Base-by-base conservation (phyloP, 1,284 basidiomycete species). In the Puccinia polysora region DNA sequence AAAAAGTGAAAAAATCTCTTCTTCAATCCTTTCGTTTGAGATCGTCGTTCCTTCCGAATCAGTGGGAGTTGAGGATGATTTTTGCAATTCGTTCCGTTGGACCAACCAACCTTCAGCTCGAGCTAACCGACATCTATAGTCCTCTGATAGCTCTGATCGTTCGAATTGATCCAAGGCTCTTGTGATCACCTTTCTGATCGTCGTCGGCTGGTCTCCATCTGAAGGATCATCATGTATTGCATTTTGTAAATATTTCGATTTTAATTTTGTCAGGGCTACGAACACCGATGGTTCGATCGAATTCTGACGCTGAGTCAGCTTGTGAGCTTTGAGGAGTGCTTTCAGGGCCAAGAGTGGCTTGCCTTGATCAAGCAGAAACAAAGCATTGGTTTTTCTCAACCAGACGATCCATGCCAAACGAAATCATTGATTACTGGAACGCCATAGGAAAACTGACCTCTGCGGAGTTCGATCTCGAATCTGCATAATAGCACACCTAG, bases 401-500 rank as follows among this genome's bases (percentile, higher is more conserved):
- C 28, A 63, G 18, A 4, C 28, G 0, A 5, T 25, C 12, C 40
- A 38, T 43, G 20, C 12, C 3, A 34, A n/a, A 49, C 25, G 12
- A 15, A 25, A 63, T 47, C 4, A 56, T 45, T 12, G 30, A 32
- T 49, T 20, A 18, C 3, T 32, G n/a, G 4, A 20, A 34, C 10
- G 43, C 34, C 36, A 12, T 49, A 23, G 10, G 18, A 38, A 15
- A 32, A 56, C 50, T 58, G 14, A 70, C 67, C 56, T 60, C 56
- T 70, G 25, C 67, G 36, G 8, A 70, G 56, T 34, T 70, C 67
- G 20, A 70, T 70, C 36, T 70, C 56, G 36, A 70, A 70, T 56
- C 67, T 70, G 18, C 30, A 34, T 25, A 70, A 38, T 25, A 23
- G 45, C 34, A 70, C 67, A 15, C 47, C 55, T 64, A 47, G 25